phyloP scores from a whole-genome alignment of 179 eudicot species.

The Amaranthus tricolor region DNA sequence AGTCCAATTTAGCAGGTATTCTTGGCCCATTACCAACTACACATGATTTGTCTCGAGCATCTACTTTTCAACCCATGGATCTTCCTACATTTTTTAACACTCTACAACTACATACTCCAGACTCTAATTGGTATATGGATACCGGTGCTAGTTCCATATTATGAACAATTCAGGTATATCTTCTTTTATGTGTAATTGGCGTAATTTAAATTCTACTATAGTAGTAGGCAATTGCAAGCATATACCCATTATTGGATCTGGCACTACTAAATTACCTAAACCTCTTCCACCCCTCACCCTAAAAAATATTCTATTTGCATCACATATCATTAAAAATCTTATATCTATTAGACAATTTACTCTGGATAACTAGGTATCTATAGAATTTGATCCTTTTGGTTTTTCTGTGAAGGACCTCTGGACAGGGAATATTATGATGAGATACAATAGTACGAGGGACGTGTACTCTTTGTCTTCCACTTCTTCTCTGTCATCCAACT shows the following conservation, averaged over 20 bases:
- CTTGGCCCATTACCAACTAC: too few relatives aligned
- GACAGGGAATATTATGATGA: slow-evolving; percentile 1
- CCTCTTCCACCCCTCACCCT: neutral
- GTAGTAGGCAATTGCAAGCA: neutral
- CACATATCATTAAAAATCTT: neutral
- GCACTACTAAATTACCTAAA: neutral
- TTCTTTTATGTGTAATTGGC: neutral
- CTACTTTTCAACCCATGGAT: neutral
- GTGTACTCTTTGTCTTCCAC: neutral
- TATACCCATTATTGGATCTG: neutral
- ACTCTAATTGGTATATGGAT: slow-evolving; percentile 1
- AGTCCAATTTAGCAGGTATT: too few relatives aligned
- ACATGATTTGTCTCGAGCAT: too few relatives aligned
- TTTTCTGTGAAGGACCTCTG: neutral
- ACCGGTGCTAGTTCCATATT: neutral
- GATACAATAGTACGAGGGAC: neutral
- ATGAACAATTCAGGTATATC: neutral
- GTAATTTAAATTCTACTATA: neutral
- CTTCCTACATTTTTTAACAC: neutral
- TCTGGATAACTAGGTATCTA: neutral
- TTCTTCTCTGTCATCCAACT: neutral
- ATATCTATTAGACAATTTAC: neutral
- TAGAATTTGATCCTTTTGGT: slow-evolving; percentile 2
- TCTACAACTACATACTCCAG: neutral
- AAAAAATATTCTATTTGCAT: neutral